Conservation (phyloP, 2,329 filamentous ascomycete species). For the Aspergillus terreus region DNA sequence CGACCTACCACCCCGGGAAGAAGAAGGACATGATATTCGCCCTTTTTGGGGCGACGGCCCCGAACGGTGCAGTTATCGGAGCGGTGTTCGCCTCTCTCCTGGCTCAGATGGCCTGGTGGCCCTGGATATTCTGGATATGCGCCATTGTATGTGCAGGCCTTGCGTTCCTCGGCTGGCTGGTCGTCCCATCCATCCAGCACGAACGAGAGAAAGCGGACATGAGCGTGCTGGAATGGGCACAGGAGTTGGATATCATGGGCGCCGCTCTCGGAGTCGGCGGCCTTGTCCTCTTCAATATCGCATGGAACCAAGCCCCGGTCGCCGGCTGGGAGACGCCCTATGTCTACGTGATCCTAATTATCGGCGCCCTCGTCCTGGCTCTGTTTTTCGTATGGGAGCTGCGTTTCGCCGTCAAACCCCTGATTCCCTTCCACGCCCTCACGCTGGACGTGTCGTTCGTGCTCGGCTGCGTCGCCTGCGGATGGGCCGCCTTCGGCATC, state of each 20-base stretch:
- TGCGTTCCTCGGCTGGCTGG: conserved; percentile 33
- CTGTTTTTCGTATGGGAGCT: conserved; percentile 55
- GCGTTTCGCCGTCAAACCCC: conserved; percentile 44
- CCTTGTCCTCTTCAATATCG: conserved; percentile 62
- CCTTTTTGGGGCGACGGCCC: conserved; percentile 49
- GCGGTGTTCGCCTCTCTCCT: conserved; percentile 40
- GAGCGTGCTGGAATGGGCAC: background rate
- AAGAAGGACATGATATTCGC: conserved; percentile 60
- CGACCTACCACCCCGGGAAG: conserved; percentile 53
- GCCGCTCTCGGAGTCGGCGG: conserved; percentile 49
- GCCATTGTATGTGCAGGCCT: conserved; percentile 34
- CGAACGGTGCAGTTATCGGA: conserved; percentile 43
- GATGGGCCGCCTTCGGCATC: conserved; percentile 41
- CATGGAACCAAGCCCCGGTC: conserved; percentile 62
- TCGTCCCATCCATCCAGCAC: conserved; percentile 20
- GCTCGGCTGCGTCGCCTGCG: conserved; percentile 38
- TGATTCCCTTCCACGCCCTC: conserved; percentile 53
- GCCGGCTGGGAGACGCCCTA: conserved; percentile 57
- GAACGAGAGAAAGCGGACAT: background rate
- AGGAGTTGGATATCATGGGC: conserved; percentile 39
- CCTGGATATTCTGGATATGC: conserved; percentile 49
- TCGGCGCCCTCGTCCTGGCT: conserved; percentile 53
- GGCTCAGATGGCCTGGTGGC: conserved; percentile 48
- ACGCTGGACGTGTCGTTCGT: conserved; percentile 30
- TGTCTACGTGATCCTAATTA: conserved; percentile 54